These are phyloP conservation scores for Trametes hirsuta DNA, from an alignment of 1,284 basidiomycete genomes.

Conservation along the genomic window DNA sequence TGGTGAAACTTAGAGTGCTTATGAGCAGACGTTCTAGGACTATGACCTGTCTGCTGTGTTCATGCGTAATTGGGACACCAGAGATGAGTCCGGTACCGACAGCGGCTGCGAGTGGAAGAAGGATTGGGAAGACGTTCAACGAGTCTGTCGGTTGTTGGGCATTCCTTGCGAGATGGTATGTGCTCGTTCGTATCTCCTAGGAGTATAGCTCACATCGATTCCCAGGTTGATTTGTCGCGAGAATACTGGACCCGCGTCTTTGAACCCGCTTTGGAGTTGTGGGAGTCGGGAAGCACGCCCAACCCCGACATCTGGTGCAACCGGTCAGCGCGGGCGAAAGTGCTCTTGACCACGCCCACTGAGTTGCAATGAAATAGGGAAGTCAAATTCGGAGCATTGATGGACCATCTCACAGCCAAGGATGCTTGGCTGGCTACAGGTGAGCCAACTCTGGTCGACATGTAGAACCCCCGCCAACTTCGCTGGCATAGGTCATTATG, in stretches of 20 bases:
- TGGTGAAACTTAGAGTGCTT: not conserved
- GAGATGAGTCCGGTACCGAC: slow-evolving; percentile 71
- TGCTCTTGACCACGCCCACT: not conserved
- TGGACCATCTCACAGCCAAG: slow-evolving; percentile 59
- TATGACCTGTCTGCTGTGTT: slow-evolving; percentile 87
- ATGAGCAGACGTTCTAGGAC: slow-evolving; percentile 47
- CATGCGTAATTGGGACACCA: slow-evolving; percentile 95
- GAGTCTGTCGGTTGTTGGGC: slow-evolving; percentile 71
- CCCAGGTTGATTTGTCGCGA: slow-evolving; percentile 77
- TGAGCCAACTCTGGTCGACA: slow-evolving; percentile 29
- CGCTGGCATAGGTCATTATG: slow-evolving; percentile 78
- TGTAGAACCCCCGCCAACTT: not conserved
- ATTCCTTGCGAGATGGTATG: slow-evolving; percentile 71
- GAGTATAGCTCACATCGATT: not conserved
- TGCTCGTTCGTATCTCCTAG: not conserved
- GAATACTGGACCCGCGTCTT: slow-evolving; percentile 93
- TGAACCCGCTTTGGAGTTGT: slow-evolving; percentile 76
- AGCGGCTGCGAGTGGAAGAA: slow-evolving; percentile 93
- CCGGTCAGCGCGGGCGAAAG: slow-evolving; percentile 48
- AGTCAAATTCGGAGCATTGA: slow-evolving; percentile 91
- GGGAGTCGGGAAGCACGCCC: slow-evolving; percentile 82
- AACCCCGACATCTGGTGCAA: slow-evolving; percentile 98
- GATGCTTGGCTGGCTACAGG: slow-evolving; percentile 80
- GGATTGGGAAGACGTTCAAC: slow-evolving; percentile 91
- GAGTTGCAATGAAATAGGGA: slow-evolving; percentile 52